Evolutionary conservation across 2,329 filamentous ascomycete species (phyloP), one percentile per base, ranked within the genome.

Genomic region (Fusarium sp.): DNA sequence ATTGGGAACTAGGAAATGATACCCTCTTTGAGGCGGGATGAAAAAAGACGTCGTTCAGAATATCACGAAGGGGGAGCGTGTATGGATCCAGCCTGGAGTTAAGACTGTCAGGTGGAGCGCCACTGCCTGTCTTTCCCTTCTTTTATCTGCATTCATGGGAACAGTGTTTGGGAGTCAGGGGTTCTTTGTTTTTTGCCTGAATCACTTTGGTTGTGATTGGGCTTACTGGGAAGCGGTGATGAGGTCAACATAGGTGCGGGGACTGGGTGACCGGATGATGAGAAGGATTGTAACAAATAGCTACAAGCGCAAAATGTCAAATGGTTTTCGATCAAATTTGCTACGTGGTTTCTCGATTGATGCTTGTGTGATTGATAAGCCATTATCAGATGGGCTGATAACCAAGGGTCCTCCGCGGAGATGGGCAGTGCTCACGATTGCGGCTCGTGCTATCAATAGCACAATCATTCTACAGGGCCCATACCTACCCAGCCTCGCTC

Each of bases 1-100:
- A 58, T 48, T 54, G 70, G 63, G 66, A 70, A 63, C 25, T 66
- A 72, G 63, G 71, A 58, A 64, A 73, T 66, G 71, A 73, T 73
- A 73, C 71, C 71, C 69, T 73, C 58, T 59, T 52, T 67, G 59
- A 58, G 67, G 66, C 67, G 59, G 63, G 52, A 66, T 58, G 63
- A 60, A 65, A 67, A 61, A 54, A 31, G 39, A 45, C 18, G 35
- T 42, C 35, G 36, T 40, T 59, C 23, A 51, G 43, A 54, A 60
- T 39, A 48, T 15, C 60, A 33, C 37, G 20, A 53, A 46, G 41
- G 52, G 48, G 56, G 58, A 43, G 39, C 58, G 54, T 47, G 27
- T 52, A 55, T 43, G 52, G 43, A 56, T 45, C 17, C 31, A 62
- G 58, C 43, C 50, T 66, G 50, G 52, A 27, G 29, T 50, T 55